Percentiles rank a stretch among this genome's conserved stretches.
Evolutionary conservation across 2,329 filamentous ascomycete genomes (phyloP).

Genomic region (Aspergillus cejpii): DNA sequence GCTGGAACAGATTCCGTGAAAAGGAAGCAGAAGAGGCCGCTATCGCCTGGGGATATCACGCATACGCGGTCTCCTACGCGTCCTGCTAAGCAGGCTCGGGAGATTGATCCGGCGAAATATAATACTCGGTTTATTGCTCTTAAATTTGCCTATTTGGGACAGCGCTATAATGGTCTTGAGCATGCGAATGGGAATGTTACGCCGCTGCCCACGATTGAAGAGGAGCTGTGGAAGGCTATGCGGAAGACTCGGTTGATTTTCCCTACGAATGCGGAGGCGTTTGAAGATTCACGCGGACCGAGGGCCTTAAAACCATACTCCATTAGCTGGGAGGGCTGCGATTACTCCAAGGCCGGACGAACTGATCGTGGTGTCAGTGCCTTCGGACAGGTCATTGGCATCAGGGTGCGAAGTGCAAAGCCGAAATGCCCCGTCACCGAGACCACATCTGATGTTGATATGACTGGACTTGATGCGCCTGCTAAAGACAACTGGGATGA

Average conservation of each 20-base stretch:
- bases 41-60: constrained; percentile 19
- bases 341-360: constrained; percentile 91
- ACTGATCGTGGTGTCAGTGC: constrained; percentile 92
- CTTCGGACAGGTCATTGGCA: constrained; percentile 87
- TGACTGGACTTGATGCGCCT: constrained; percentile 14
- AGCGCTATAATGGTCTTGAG: constrained; percentile 88
- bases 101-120: constrained; percentile 74
- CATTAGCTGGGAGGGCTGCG: constrained; percentile 73
- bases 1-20: constrained; percentile 5
- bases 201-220: constrained; percentile 75
- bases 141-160: constrained; percentile 89
- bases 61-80: constrained; percentile 21
- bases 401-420: constrained; percentile 72
- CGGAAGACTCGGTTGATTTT: constrained; percentile 75
- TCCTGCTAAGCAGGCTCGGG: constrained; percentile 42
- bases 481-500: constrained; percentile 53
- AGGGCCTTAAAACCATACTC: constrained; percentile 37
- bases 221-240: constrained; percentile 87
- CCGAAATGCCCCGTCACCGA: constrained; percentile 43
- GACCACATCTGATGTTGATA: constrained; percentile 8
- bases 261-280: constrained; percentile 49
- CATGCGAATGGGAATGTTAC: constrained; percentile 65
- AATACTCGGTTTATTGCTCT: constrained; percentile 77
- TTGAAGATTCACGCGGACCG: constrained; percentile 35
- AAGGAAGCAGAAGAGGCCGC: constrained; percentile 13